phyloP scores from a whole-genome alignment of 1,284 basidiomycete genomes.

The Bjerkandera adusta region DNA sequence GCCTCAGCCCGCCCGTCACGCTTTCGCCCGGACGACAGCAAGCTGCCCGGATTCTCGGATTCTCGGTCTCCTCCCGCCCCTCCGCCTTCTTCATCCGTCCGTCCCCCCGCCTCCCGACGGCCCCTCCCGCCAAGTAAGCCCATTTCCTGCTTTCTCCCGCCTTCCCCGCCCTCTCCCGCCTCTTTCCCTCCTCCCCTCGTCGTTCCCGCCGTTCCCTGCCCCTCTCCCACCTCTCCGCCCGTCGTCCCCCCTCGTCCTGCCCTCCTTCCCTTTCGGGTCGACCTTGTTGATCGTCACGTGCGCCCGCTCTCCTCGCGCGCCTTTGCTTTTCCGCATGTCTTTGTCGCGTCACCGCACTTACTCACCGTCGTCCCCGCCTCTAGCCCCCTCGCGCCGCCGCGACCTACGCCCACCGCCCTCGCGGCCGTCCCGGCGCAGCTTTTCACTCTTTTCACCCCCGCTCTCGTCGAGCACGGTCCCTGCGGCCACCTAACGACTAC shows the following conservation, averaged over 20 bases:
- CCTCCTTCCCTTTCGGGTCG: conserved; percentile 5
- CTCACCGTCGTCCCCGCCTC: conserved; percentile 4
- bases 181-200: not conserved
- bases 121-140: conserved; percentile 10
- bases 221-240: not conserved
- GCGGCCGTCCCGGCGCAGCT: conserved; percentile 3
- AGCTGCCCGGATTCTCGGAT: too few relatives aligned
- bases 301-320: conserved; percentile 5
- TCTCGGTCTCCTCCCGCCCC: not conserved
- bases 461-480: not conserved
- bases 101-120: conserved; percentile 6
- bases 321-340: conserved; percentile 1
- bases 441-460: not conserved
- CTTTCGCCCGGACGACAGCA: too few relatives aligned
- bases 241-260: not conserved
- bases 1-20: too few relatives aligned
- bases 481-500: not conserved
- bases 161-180: not conserved
- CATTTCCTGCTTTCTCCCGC: not conserved
- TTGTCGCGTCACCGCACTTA: conserved; percentile 4
- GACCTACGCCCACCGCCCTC: too few relatives aligned
- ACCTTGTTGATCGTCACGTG: conserved; percentile 16
- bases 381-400: not conserved
- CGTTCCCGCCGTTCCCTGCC: not conserved
- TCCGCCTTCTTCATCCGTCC: not conserved